These are phyloP conservation scores for Hirschioporus abietinus DNA, from an alignment of 768 basidiomycete genomes.

Conservation along the genomic window DNA sequence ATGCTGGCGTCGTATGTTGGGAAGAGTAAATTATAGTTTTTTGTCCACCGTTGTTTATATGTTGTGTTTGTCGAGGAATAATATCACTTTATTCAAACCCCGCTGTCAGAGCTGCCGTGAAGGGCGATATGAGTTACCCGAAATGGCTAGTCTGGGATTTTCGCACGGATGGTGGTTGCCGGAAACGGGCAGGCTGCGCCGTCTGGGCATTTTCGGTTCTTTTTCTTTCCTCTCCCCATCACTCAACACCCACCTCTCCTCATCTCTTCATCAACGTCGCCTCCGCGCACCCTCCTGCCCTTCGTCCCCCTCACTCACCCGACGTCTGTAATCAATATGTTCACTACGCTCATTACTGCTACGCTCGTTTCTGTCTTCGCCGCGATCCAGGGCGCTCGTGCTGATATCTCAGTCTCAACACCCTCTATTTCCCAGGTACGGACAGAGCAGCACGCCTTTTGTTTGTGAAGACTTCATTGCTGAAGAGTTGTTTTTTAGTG, in stretches of 20 bases:
- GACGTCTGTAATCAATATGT: conserved; percentile 47
- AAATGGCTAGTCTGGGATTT: not conserved
- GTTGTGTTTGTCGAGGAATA: conserved; percentile 5
- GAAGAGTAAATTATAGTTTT: conserved; percentile 42
- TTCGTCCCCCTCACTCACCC: conserved; percentile 20
- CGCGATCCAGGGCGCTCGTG: conserved; percentile 44
- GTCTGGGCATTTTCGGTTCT: conserved; percentile 5
- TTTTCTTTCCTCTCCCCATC: conserved; percentile 21
- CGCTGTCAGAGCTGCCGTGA: conserved; percentile 1
- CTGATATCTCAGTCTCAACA: conserved; percentile 48
- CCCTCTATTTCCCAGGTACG: conserved; percentile 51
- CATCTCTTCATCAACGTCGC: conserved; percentile 20
- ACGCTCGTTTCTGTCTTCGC: conserved; percentile 56
- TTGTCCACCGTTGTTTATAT: conserved; percentile 7
- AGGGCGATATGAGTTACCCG: not conserved
- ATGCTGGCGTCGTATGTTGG: conserved; percentile 58
- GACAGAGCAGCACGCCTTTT: not conserved
- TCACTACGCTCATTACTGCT: conserved; percentile 71
- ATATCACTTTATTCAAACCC: conserved; percentile 7
- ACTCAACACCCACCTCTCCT: conserved; percentile 23
- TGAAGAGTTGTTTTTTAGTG: conserved; percentile 40
- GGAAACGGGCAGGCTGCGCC: conserved; percentile 9
- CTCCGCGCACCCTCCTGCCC: conserved; percentile 21
- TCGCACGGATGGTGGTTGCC: conserved; percentile 10
- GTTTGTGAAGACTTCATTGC: conserved; percentile 2